Evolutionary conservation across 441 rosid species (phyloP).

Genomic region (Daphne laureola): DNA sequence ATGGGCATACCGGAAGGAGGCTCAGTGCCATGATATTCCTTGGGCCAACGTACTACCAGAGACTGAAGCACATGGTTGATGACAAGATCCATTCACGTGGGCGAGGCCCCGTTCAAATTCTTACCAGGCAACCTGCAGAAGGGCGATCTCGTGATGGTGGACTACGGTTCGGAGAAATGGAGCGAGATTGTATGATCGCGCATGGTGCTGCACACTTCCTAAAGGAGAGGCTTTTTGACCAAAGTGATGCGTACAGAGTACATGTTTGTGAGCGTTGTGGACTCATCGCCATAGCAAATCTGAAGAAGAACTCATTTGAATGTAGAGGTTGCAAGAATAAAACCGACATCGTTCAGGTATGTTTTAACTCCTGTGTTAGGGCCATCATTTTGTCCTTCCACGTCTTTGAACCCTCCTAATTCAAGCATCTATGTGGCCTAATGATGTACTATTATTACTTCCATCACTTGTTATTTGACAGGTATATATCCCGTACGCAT

Average conservation of each 20-base stretch:
- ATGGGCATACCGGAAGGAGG: slow-evolving; percentile 92
- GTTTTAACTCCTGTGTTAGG: background rate
- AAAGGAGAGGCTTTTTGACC: slow-evolving; percentile 93
- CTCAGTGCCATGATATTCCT: slow-evolving; percentile 91
- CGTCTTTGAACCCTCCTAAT: background rate
- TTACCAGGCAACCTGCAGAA: slow-evolving; percentile 96
- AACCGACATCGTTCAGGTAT: slow-evolving; percentile 87
- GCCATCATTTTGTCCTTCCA: no score
- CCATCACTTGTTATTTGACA: slow-evolving; percentile 14
- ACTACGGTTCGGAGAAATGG: slow-evolving; percentile 98
- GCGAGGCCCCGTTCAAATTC: slow-evolving; percentile 92
- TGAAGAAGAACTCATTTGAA: slow-evolving; percentile 84
- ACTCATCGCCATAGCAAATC: slow-evolving; percentile 87
- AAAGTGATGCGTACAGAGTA: slow-evolving; percentile 93
- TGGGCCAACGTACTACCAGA: slow-evolving; percentile 95
- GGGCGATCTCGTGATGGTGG: slow-evolving; percentile 98
- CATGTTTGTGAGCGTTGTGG: slow-evolving; percentile 93
- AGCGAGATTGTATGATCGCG: slow-evolving; percentile 97
- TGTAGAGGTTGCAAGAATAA: slow-evolving; percentile 98
- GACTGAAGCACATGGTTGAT: slow-evolving; percentile 96
- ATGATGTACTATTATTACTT: background rate
- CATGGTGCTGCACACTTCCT: slow-evolving; percentile 94
- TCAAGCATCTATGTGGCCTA: background rate
- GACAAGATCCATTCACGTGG: slow-evolving; percentile 99
- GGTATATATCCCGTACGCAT: slow-evolving; percentile 96